Percentiles rank a stretch among this genome's conserved stretches.
These are phyloP conservation scores for Plasmopara viticola DNA, from an alignment of 352 stramenopile genomes.

Conservation along the genomic window DNA sequence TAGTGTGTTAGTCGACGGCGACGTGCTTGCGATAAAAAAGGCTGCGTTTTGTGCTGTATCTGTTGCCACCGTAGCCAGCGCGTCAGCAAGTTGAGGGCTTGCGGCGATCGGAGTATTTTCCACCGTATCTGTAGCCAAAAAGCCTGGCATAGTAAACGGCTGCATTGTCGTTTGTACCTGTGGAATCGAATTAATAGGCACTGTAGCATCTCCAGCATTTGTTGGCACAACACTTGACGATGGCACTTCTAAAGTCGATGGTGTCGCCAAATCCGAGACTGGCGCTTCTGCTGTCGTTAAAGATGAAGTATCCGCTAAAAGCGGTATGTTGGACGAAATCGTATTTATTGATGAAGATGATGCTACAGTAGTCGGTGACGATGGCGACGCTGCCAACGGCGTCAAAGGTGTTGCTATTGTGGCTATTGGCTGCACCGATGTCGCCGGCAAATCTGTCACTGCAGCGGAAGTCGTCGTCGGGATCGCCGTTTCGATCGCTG, in stretches of 20 bases:
- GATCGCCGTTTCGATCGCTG: too few species aligned
- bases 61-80: conserved; percentile 3
- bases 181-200: conserved; percentile 2
- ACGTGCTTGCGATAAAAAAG: background rate
- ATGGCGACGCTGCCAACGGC: too few species aligned
- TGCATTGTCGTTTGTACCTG: conserved; percentile 2
- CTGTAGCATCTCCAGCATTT: background rate
- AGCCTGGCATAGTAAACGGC: conserved; percentile 1
- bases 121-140: conserved; percentile 2
- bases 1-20: conserved; percentile 1
- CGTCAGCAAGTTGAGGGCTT: conserved; percentile 5
- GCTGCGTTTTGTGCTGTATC: conserved; percentile 5
- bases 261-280: background rate
- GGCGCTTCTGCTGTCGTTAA: background rate
- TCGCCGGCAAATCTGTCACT: too few species aligned
- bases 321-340: conserved; percentile 5
- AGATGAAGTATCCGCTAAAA: conserved; percentile 11
- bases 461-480: too few species aligned
- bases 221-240: background rate
- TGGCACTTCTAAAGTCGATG: conserved; percentile 1
- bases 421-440: too few species aligned
- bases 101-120: conserved; percentile 4
- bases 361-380: background rate
- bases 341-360: conserved; percentile 2
- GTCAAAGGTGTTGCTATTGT: too few species aligned